Conservation (phyloP, 2,329 filamentous ascomycete species). For the Paraphaeosphaeria sporulosa region DNA sequence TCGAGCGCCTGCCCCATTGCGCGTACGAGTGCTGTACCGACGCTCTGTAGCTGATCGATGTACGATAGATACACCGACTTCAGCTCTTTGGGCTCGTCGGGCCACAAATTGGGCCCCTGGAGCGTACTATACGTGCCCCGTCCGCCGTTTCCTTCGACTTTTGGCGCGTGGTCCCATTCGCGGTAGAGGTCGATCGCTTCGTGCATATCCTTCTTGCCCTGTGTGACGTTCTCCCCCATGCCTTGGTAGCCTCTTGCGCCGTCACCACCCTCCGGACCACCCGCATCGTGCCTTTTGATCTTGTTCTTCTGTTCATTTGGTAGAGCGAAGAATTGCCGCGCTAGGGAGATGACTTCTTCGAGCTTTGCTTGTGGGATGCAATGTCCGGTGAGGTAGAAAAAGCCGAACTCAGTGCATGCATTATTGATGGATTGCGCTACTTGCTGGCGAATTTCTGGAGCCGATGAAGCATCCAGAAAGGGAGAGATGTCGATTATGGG, state of each 20-base stretch:
- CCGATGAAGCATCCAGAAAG: slow-evolving; percentile 38
- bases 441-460: slow-evolving; percentile 26
- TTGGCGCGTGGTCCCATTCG: slow-evolving; percentile 42
- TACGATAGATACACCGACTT: slow-evolving; percentile 43
- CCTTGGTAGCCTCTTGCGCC: slow-evolving; percentile 49
- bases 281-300: slow-evolving; percentile 46
- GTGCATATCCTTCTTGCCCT: slow-evolving; percentile 45
- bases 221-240: slow-evolving; percentile 49
- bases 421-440: slow-evolving; percentile 42
- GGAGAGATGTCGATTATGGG: slow-evolving; percentile 53
- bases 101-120: slow-evolving; percentile 55
- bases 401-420: slow-evolving; percentile 51
- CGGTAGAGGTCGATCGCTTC: slow-evolving; percentile 52
- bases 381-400: slow-evolving; percentile 55
- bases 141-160: slow-evolving; percentile 24
- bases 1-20: slow-evolving; percentile 50
- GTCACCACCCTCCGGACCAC: slow-evolving; percentile 43
- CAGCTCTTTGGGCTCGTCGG: slow-evolving; percentile 39
- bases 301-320: slow-evolving; percentile 39
- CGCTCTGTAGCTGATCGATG: slow-evolving; percentile 34
- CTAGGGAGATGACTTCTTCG: slow-evolving; percentile 39
- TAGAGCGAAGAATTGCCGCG: slow-evolving; percentile 45
- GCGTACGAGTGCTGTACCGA: slow-evolving; percentile 44
- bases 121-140: slow-evolving; percentile 39
- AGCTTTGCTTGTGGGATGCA: slow-evolving; percentile 44